Percentiles rank a stretch among this genome's conserved stretches.
Evolutionary conservation across 345 rosid genomes (phyloP).

Genomic region (Sisymbrium altissimum): DNA sequence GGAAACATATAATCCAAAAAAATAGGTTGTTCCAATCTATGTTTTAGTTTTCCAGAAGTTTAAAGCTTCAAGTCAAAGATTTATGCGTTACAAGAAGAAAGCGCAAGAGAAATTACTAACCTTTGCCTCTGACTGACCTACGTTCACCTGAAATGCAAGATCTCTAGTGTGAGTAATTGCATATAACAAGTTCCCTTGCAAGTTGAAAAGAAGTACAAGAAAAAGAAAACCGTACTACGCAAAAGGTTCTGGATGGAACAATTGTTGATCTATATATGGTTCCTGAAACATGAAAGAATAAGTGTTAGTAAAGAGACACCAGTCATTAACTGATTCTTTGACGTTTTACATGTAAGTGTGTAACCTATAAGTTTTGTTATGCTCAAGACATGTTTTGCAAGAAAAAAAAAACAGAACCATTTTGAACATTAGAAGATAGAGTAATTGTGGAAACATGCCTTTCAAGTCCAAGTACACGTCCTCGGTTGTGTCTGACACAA

Average conservation of each 20-base stretch:
- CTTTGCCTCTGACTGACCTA: slow-evolving; percentile 91
- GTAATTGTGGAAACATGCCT: slow-evolving; percentile 45
- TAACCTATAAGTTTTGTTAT: neutral
- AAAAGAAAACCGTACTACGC: slow-evolving; percentile 51
- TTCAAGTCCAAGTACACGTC: slow-evolving; percentile 82
- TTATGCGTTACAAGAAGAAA: neutral
- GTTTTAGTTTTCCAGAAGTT: neutral
- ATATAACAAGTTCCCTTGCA: neutral
- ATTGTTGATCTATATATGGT: slow-evolving; percentile 82
- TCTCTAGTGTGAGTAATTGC: slow-evolving; percentile 7
- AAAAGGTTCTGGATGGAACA: slow-evolving; percentile 91
- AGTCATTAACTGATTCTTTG: neutral
- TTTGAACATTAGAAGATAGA: neutral
- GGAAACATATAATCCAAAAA: slow-evolving; percentile 15
- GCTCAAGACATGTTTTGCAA: neutral
- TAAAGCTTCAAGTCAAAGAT: neutral
- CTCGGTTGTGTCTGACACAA: slow-evolving; percentile 60
- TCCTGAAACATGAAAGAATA: slow-evolving; percentile 58
- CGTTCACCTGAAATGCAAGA: slow-evolving; percentile 61
- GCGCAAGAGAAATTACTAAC: slow-evolving; percentile 38
- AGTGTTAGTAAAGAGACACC: slow-evolving; percentile 9
- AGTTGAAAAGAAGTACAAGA: neutral
- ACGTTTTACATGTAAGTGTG: neutral
- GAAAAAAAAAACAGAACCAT: neutral
- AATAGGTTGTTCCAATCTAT: slow-evolving; percentile 1